A percentile compares a stretch with the other conserved stretches of the same genome.
Evolutionary conservation across 495 filamentous ascomycete genomes (phyloP).

Genomic region (Tuber borchii): DNA sequence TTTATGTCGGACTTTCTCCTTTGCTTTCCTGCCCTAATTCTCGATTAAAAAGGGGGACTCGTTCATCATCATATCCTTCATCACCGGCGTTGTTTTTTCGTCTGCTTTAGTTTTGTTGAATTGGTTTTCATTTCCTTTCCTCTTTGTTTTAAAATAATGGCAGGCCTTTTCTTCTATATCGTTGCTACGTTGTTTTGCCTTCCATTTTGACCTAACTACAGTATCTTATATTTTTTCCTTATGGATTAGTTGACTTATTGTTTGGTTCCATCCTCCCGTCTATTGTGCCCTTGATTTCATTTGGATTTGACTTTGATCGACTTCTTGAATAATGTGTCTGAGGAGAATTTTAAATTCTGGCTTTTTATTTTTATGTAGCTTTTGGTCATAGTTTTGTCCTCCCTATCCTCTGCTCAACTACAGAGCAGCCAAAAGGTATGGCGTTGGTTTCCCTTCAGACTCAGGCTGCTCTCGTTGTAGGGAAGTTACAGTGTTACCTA

Average conservation of each 20-base stretch:
- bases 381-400: neutral
- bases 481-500: neutral
- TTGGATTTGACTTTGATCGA: constrained; percentile 1
- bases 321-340: neutral
- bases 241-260: neutral
- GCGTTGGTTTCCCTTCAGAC: no score
- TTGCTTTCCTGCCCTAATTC: neutral
- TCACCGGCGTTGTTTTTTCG: neutral
- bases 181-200: constrained; percentile 3
- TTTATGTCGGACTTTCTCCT: constrained; percentile 13
- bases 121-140: neutral
- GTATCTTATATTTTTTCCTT: neutral
- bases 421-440: no score
- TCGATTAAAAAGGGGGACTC: no score
- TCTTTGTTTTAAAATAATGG: neutral
- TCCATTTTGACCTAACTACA: neutral
- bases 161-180: neutral
- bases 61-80: no score
- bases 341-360: constrained; percentile 1
- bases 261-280: neutral
- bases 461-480: neutral
- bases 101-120: neutral
- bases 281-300: neutral
- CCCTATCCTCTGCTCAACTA: no score
- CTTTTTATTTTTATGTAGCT: neutral